Conservation (phyloP, 306 rosid genomes). For the Dalbergia oliveri region DNA sequence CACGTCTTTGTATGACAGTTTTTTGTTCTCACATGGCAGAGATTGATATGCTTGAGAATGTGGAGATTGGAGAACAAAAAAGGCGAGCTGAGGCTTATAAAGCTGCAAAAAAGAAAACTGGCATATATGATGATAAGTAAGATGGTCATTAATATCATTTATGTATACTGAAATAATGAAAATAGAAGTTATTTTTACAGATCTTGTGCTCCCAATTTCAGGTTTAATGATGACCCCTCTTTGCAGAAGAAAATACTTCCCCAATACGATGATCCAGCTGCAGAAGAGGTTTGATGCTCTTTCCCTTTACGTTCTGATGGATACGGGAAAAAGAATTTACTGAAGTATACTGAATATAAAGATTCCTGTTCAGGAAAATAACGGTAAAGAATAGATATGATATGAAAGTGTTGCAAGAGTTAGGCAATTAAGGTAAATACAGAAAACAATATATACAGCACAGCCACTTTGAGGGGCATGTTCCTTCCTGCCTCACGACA, state of each 20-base stretch:
- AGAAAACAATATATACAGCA: neutral
- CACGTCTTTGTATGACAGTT: slow-evolving; percentile 44
- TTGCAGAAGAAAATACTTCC: slow-evolving; percentile 89
- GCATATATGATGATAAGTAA: slow-evolving; percentile 86
- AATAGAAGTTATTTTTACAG: slow-evolving; percentile 31
- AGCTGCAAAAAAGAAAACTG: slow-evolving; percentile 90
- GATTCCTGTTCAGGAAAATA: neutral
- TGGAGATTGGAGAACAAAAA: slow-evolving; percentile 96
- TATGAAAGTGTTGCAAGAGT: neutral
- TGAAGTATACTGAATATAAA: neutral
- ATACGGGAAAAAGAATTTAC: neutral
- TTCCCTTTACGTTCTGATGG: neutral
- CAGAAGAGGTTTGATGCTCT: slow-evolving; percentile 71
- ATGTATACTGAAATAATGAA: neutral
- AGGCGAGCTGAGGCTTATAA: slow-evolving; percentile 81
- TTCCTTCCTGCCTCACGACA: neutral
- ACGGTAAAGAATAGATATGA: neutral
- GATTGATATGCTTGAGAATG: slow-evolving; percentile 90
- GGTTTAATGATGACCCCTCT: slow-evolving; percentile 87
- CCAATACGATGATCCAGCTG: slow-evolving; percentile 83
- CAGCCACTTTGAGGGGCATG: neutral
- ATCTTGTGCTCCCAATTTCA: slow-evolving; percentile 47
- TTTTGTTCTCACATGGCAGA: slow-evolving; percentile 68
- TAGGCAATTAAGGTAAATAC: neutral
- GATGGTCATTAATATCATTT: slow-evolving; percentile 36